Percentiles rank a stretch among this genome's conserved stretches.
phyloP scores from a whole-genome alignment of 352 stramenopile species.

The Peronospora belbahrii region DNA sequence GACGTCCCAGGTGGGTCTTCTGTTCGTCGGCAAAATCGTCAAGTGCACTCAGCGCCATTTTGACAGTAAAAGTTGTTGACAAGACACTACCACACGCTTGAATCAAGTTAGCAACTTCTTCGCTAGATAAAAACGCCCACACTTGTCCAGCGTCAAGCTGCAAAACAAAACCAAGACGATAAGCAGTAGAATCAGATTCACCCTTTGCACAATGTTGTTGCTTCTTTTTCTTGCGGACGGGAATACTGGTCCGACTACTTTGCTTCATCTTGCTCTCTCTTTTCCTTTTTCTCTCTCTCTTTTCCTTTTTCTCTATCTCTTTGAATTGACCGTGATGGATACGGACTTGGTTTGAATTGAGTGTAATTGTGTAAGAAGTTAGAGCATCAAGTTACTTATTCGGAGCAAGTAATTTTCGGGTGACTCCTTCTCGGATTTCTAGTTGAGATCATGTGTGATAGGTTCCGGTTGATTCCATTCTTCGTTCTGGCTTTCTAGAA shows the following conservation, averaged over 20 bases:
- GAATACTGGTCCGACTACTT: not conserved
- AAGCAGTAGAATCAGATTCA: not conserved
- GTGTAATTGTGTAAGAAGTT: too few species aligned
- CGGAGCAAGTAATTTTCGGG: too few species aligned
- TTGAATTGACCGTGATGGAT: not conserved
- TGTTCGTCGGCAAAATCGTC: constrained; percentile 4
- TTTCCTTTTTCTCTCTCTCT: too few species aligned
- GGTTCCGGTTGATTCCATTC: too few species aligned
- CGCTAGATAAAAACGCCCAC: not conserved
- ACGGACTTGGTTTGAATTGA: not conserved
- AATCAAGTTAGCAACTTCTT: constrained; percentile 1
- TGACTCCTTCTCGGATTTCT: too few species aligned
- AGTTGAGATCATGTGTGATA: too few species aligned
- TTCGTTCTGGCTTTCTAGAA: too few species aligned
- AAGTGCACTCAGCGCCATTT: not conserved
- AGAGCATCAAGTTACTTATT: too few species aligned
- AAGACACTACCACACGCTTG: not conserved
- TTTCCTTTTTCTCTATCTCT: too few species aligned
- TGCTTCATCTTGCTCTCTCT: not conserved
- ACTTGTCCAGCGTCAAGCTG: constrained; percentile 1
- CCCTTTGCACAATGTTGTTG: not conserved
- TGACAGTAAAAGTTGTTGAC: not conserved
- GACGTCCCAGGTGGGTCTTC: constrained; percentile 3
- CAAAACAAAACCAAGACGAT: constrained; percentile 2
- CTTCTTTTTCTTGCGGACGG: not conserved